Evolutionary conservation across 176 grass and related monocot genomes (phyloP).

Genomic region (Zoysia japonica): DNA sequence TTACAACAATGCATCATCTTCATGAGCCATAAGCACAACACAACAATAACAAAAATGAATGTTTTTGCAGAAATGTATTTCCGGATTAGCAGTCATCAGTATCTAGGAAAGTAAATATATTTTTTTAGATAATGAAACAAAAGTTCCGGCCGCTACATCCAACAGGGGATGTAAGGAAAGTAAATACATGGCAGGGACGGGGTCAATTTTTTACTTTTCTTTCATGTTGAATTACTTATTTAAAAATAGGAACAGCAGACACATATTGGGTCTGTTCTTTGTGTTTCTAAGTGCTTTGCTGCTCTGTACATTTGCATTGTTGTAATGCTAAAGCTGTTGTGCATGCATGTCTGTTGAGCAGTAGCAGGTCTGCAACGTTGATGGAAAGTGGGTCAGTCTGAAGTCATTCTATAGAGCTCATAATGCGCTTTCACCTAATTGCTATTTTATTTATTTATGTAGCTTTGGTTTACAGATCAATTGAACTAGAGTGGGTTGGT

Average conservation of each 20-base stretch:
- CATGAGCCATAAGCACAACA: background rate
- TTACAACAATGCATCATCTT: background rate
- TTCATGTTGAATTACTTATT: conserved; percentile 20
- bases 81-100: background rate
- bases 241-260: background rate
- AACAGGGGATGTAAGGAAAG: background rate
- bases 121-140: too few relatives aligned
- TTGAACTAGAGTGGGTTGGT: background rate
- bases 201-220: background rate
- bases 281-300: background rate
- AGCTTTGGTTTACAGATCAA: background rate
- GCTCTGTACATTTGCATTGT: conserved; percentile 26
- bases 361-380: background rate
- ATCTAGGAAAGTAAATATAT: conserved; percentile 10
- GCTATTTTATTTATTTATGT: background rate
- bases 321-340: background rate
- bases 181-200: conserved; percentile 1
- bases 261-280: conserved; percentile 10
- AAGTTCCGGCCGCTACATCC: too few relatives aligned
- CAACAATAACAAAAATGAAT: background rate
- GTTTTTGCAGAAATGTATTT: background rate
- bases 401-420: background rate
- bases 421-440: background rate
- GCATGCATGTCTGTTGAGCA: conserved; percentile 10
- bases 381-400: background rate